Conservation (phyloP, 345 rosid species). For the Syzygium grande region DNA sequence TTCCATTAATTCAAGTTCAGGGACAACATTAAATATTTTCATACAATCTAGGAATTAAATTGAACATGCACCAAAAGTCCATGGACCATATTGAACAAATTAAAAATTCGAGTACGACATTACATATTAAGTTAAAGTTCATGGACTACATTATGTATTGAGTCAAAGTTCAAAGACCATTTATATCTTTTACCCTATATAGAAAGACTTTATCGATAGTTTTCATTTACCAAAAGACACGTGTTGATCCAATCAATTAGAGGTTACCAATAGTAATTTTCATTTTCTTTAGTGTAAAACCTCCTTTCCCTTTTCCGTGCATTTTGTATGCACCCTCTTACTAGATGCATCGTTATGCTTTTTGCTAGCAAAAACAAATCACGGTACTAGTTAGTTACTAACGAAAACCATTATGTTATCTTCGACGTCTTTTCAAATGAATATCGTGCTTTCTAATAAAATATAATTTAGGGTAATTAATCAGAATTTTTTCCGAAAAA, state of each 20-base stretch:
- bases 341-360: not conserved
- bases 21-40: too few relatives aligned
- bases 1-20: too few relatives aligned
- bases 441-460: not conserved
- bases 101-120: too few relatives aligned
- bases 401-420: not conserved
- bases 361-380: not conserved
- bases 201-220: not conserved
- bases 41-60: too few relatives aligned
- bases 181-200: too few relatives aligned
- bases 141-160: too few relatives aligned
- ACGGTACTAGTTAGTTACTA: not conserved
- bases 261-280: not conserved
- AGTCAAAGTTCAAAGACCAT: too few relatives aligned
- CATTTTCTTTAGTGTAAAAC: not conserved
- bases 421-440: not conserved
- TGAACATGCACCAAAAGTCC: too few relatives aligned
- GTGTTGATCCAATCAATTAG: not conserved
- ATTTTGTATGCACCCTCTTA: not conserved
- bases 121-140: too few relatives aligned
- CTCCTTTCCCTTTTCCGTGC: not conserved
- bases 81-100: too few relatives aligned
- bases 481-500: fast-evolving
- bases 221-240: not conserved
- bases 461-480: not conserved